Base-by-base conservation (phyloP, 2,329 filamentous ascomycete genomes). In the Gyromitra esculenta region DNA sequence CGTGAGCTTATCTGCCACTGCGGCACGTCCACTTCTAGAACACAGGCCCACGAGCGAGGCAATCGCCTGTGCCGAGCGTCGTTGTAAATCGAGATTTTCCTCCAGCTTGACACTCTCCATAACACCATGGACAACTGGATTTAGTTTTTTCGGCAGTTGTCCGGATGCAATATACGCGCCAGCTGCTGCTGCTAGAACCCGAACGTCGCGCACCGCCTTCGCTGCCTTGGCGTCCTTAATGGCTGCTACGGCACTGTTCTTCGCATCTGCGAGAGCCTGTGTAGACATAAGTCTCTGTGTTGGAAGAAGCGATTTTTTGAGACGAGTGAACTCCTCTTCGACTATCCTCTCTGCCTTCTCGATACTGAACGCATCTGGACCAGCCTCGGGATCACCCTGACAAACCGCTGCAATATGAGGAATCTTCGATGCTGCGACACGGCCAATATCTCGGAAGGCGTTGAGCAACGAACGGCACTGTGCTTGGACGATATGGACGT, bases 91-190 rank as follows among this genome's bases (percentile, higher is more conserved):
- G 37, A 91, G 84, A 81, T 96, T 98, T 81, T 97, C 96, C 82
- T 99, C 96, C 48, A 90, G 91, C 84, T 98, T 99, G 82, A 99
- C 89, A 81, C 95, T 98, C 83, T 99, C 96, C 96, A 99, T 99
- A 84, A 99, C 92, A 1, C 91, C 93, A 84, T 97, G 97, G 85
- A 99, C 99, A 11, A 97, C 89, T 18, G 91, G 89, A 77, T 93
- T 94, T 8, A 95, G 94, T 83, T 97, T 98, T 88, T 97, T 98
- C 0, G 96, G 95, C 8, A 97, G 87, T 39, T 92, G 88, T 74
- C 90, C 89, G 85, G 98, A 90, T n/a, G 94, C 91, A 63, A 99
- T 92, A 73, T 98, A 85, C 9, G 94, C 94, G 79, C 92, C 93
- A 9, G 95, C 93, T 21, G 94, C 92, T 5, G 93, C 92, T 15